phyloP scores from a whole-genome alignment of 129 eudicot species.

The Escallonia rubra region DNA sequence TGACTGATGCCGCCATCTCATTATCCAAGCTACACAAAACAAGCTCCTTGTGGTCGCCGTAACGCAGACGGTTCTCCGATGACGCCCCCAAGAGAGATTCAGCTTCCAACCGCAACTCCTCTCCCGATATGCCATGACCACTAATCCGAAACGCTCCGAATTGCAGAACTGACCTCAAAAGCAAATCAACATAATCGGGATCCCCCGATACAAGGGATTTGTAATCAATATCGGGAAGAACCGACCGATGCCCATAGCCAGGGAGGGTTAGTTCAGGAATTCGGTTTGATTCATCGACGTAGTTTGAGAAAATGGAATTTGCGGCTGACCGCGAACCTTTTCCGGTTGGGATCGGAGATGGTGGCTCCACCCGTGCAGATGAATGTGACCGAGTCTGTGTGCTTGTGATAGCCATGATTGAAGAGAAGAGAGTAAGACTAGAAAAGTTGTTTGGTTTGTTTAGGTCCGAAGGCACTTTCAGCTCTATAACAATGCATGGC shows the following conservation, averaged over 20 bases:
- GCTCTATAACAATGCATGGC: not conserved
- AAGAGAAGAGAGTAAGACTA: not conserved
- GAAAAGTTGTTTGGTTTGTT: not conserved
- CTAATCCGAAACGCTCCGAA: constrained; percentile 50
- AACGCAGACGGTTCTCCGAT: constrained; percentile 38
- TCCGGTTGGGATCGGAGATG: constrained; percentile 50
- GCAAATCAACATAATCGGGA: constrained; percentile 24
- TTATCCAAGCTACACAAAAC: constrained; percentile 46
- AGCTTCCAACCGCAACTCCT: constrained; percentile 43
- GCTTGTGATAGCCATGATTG: constrained; percentile 28
- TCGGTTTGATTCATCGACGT: constrained; percentile 30
- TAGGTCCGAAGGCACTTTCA: not conserved
- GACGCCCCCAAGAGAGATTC: constrained; percentile 42
- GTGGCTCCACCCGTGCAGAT: constrained; percentile 42
- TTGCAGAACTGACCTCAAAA: constrained; percentile 43
- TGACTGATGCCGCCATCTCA: constrained; percentile 25
- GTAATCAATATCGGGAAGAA: constrained; percentile 49
- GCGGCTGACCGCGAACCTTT: constrained; percentile 43
- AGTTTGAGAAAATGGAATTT: constrained; percentile 32
- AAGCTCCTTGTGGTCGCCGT: constrained; percentile 56
- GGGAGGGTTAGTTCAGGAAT: constrained; percentile 63
- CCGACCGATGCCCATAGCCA: constrained; percentile 31
- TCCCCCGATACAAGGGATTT: constrained; percentile 29
- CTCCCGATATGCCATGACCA: constrained; percentile 50
- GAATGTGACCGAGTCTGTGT: constrained; percentile 21